Base-by-base conservation (phyloP, 148 eudicot genomes). In the Heliosperma pusillum region DNA sequence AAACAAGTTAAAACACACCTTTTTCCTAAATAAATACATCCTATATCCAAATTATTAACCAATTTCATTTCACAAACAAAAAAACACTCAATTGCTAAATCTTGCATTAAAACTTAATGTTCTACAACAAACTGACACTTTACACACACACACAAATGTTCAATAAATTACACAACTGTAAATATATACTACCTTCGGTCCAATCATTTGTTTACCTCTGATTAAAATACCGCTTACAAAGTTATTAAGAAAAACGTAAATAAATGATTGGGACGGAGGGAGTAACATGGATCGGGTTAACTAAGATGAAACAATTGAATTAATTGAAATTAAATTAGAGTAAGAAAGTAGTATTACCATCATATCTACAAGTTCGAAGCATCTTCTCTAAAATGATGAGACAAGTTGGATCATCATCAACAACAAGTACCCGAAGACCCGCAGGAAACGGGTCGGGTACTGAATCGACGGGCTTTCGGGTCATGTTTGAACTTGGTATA, bases 331-430 rank as follows among this genome's bases (percentile, higher is more conserved):
- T 1, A 66, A 66, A 33, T 5, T n/a, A 69, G 29, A 42, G 27
- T 0, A 33, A 61, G 16, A 66, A 30, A 19, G 26, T 11, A 67
- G 1, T 7, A 42, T 69, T 82, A 94, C 98, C 97, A 83, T 92
- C 88, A 81, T 92, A 95, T 42, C 80, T 84, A 78, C 98, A 95
- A 78, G 80, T 88, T 47, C 79, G 78, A n/a, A 95, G 97, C 98
- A 95, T 95, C 86, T 82, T 92, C 74, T 92, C 92, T 69, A 95
- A 85, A 85, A 95, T 92, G 86, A 79, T 92, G 22, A 95, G 89
- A 80, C 98, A 95, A 84, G 93, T 95, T n/a, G 90, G 92, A 85
- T 95, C 98, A 85, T 95, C 99, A 76, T 95, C 99, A 10, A 95
- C 97, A 10, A 95, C 89, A 52, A 95, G 91, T 0, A 95, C 99